Evolutionary conservation across 768 basidiomycete species (phyloP).

Genomic region (Ramaria sp.): DNA sequence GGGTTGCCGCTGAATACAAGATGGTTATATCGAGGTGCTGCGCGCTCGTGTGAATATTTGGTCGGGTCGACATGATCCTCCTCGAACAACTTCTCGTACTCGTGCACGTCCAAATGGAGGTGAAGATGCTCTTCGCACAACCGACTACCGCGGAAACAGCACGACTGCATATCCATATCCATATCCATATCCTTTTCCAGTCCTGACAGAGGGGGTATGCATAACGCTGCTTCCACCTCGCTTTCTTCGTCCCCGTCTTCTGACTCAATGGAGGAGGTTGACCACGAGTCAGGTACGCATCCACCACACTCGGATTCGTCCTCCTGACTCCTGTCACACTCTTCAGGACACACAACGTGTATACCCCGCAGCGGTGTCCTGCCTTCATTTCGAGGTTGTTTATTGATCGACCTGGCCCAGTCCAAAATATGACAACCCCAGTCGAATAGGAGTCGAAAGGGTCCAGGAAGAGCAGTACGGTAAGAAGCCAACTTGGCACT

Average conservation of each 20-base stretch:
- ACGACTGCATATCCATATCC: too few relatives aligned
- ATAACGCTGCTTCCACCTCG: not conserved
- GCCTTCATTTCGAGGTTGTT: not conserved
- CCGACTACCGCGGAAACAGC: too few relatives aligned
- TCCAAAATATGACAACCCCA: not conserved
- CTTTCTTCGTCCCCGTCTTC: not conserved
- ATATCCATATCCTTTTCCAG: too few relatives aligned
- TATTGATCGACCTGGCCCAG: not conserved
- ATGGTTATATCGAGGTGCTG: too few relatives aligned
- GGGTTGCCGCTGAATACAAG: not conserved
- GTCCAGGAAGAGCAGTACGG: not conserved
- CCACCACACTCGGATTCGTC: not conserved
- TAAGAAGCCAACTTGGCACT: not conserved
- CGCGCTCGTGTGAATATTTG: too few relatives aligned
- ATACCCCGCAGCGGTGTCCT: not conserved
- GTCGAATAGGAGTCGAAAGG: not conserved
- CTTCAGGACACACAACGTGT: not conserved
- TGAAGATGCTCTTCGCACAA: too few relatives aligned
- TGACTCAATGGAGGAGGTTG: not conserved
- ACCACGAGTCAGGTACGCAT: not conserved
- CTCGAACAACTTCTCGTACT: too few relatives aligned
- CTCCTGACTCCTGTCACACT: not conserved
- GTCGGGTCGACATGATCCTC: too few relatives aligned
- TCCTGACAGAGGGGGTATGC: not conserved
- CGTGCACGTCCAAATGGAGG: too few relatives aligned